Percentiles rank a stretch among this genome's conserved stretches.
These are phyloP conservation scores for Hansfordia pulvinata DNA, from an alignment of 2,329 filamentous ascomycete species.

Conservation along the genomic window DNA sequence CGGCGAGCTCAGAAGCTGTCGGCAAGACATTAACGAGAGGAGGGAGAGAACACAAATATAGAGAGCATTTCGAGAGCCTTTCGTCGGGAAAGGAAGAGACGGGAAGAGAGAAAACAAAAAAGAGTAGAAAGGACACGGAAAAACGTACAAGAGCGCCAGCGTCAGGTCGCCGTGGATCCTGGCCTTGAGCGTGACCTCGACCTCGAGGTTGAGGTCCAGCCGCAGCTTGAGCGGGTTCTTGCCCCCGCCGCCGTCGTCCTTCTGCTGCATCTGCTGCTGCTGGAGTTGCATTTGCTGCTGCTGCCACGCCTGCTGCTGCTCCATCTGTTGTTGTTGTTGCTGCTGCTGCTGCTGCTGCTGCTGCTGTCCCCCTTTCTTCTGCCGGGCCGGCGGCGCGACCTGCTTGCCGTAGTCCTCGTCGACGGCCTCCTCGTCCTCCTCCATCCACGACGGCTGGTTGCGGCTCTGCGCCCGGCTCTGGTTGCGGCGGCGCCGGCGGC, in stretches of 20 bases:
- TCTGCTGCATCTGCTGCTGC: conserved; percentile 16
- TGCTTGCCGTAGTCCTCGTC: conserved; percentile 12
- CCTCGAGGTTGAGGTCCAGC: conserved; percentile 68
- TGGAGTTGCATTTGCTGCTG: conserved; percentile 7
- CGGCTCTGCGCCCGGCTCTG: conserved; percentile 6
- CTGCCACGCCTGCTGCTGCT: conserved; percentile 8
- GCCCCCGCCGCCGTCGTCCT: conserved; percentile 22
- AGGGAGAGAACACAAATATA: conserved; percentile 3
- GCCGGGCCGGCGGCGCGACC: conserved; percentile 11
- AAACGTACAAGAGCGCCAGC: conserved; percentile 49
- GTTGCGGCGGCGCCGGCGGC: conserved; percentile 12
- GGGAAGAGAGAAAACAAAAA: conserved; percentile 2
- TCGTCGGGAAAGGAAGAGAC: conserved; percentile 1
- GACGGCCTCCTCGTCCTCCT: conserved; percentile 12
- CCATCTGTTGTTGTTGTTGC: conserved; percentile 12
- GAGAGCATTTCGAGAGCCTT: conserved; percentile 2
- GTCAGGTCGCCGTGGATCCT: conserved; percentile 77
- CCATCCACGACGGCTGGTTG: conserved; percentile 15
- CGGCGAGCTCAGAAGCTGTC: too few relatives aligned
- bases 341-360: conserved; percentile 10
- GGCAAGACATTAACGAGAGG: conserved; percentile 3
- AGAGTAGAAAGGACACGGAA: conserved; percentile 1
- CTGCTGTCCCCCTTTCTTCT: conserved; percentile 9
- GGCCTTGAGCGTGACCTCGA: conserved; percentile 77
- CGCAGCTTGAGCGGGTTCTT: conserved; percentile 57